These are phyloP conservation scores for Sporothrix schenckii DNA, from an alignment of 2,329 filamentous ascomycete species.

Conservation along the genomic window DNA sequence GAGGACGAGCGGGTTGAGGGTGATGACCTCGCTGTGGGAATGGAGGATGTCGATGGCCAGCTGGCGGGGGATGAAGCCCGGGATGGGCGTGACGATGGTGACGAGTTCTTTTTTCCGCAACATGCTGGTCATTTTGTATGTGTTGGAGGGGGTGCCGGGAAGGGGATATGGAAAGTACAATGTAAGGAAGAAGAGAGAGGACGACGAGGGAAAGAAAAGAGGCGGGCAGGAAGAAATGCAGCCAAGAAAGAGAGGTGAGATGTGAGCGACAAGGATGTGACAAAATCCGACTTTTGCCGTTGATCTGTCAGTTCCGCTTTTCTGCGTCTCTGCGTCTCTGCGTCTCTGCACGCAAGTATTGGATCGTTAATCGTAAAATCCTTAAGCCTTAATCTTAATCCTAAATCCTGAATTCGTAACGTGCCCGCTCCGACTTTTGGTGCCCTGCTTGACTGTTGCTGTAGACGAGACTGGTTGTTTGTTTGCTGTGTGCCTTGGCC, in stretches of 20 bases:
- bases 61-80: slow-evolving; percentile 69
- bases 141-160: not conserved
- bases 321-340: not conserved
- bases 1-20: slow-evolving; percentile 69
- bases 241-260: not conserved
- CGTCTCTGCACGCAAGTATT: not conserved
- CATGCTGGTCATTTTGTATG: slow-evolving; percentile 38
- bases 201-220: not conserved
- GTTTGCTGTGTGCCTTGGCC: not conserved
- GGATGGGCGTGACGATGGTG: slow-evolving; percentile 71
- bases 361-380: too few species aligned
- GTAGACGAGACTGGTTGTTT: not conserved
- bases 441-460: not conserved
- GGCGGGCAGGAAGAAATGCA: not conserved
- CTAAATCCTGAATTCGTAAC: not conserved
- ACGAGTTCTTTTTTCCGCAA: slow-evolving; percentile 66
- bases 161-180: not conserved
- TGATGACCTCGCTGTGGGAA: slow-evolving; percentile 70
- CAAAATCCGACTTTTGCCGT: slow-evolving; percentile 11
- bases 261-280: slow-evolving; percentile 8
- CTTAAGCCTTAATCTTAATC: not conserved
- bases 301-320: slow-evolving; percentile 16
- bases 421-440: not conserved
- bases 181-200: slow-evolving; percentile 6
- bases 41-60: slow-evolving; percentile 73